Conservation (phyloP, 768 basidiomycete genomes). For the Pisolithus albus region DNA sequence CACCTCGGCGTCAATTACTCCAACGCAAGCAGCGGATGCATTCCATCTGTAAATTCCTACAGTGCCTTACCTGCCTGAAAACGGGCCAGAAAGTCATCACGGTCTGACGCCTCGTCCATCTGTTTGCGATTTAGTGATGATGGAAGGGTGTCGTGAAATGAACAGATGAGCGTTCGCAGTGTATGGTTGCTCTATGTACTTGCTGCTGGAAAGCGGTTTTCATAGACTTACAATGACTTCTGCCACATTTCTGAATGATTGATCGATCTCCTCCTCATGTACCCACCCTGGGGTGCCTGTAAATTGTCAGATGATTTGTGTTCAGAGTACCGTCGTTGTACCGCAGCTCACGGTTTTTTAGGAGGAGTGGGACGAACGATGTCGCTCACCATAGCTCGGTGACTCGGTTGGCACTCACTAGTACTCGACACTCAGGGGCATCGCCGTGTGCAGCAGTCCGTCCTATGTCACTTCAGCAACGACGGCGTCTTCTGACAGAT, state of each 20-base stretch:
- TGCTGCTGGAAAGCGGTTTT: neutral
- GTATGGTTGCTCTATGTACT: no score
- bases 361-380: neutral
- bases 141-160: neutral
- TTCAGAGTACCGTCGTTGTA: neutral
- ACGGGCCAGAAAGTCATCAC: conserved; percentile 61
- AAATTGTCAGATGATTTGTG: neutral
- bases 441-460: no score
- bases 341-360: conserved; percentile 29
- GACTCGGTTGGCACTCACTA: no score
- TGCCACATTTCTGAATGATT: conserved; percentile 58
- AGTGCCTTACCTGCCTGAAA: conserved; percentile 59
- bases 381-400: no score
- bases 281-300: conserved; percentile 76
- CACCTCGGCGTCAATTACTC: conserved; percentile 74
- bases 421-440: no score
- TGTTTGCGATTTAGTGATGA: conserved; percentile 12
- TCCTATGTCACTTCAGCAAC: no score
- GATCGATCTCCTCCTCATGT: conserved; percentile 64
- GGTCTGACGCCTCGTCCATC: conserved; percentile 53
- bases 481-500: no score
- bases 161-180: no score
- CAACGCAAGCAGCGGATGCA: conserved; percentile 55
- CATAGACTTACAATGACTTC: conserved; percentile 62
- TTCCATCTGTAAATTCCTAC: conserved; percentile 79